These are phyloP conservation scores for Pichiaceae sp. DNA, from an alignment of 1,139 yeast genomes.

Conservation along the genomic window DNA sequence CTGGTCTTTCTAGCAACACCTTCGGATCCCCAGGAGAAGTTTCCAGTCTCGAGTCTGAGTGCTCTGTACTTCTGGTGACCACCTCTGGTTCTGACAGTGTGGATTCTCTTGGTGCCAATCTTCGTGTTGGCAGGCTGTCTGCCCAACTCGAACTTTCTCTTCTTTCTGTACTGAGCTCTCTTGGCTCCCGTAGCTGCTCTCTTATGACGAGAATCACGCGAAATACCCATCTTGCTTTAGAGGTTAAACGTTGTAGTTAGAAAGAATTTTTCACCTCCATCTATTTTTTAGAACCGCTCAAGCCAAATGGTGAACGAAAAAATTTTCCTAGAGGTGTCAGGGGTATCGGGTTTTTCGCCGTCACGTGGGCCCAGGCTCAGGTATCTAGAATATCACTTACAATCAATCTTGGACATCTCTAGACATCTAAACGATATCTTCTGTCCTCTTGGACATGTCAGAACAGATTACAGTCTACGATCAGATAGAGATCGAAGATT, in stretches of 20 bases:
- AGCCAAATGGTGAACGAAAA: too few species aligned
- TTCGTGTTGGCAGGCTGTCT: conserved; percentile 99
- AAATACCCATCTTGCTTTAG: conserved; percentile 82
- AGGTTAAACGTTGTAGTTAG: background rate
- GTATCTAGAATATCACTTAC: too few species aligned
- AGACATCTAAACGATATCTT: too few species aligned
- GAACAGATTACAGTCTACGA: conserved; percentile 54
- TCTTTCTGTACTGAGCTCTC: conserved; percentile 99
- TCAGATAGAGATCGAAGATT: conserved; percentile 94
- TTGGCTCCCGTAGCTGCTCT: conserved; percentile 99
- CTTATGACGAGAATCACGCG: conserved; percentile 99
- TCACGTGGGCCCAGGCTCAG: too few species aligned
- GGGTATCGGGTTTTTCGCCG: too few species aligned
- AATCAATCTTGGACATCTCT: too few species aligned
- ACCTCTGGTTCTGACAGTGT: conserved; percentile 99
- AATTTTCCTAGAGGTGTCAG: background rate
- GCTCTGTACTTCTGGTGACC: conserved; percentile 99
- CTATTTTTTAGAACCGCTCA: too few species aligned
- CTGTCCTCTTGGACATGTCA: conserved; percentile 11
- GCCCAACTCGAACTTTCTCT: conserved; percentile 99
- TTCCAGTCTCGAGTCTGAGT: conserved; percentile 97
- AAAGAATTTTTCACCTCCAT: background rate
- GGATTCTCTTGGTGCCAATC: conserved; percentile 98
- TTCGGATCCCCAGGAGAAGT: conserved; percentile 99
- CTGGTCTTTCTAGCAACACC: conserved; percentile 98